These are phyloP conservation scores for Coprinopsis sp. DNA, from an alignment of 768 basidiomycete genomes.

Conservation along the genomic window DNA sequence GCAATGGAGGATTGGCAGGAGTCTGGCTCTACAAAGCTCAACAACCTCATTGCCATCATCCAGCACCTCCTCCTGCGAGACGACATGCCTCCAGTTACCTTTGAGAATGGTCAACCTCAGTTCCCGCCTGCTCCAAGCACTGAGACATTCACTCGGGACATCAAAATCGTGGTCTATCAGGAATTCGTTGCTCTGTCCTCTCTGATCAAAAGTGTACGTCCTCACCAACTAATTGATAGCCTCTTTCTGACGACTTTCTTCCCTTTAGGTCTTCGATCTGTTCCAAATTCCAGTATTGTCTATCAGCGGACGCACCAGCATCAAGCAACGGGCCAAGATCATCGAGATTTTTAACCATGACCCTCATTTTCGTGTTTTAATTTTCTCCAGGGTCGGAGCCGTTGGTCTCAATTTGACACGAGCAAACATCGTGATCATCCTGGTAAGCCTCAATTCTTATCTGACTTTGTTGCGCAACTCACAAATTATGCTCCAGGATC, in stretches of 20 bases:
- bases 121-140: constrained; percentile 10
- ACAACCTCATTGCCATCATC: constrained; percentile 11
- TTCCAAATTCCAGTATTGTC: background rate
- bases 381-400: constrained; percentile 21
- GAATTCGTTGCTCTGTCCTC: constrained; percentile 18
- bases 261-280: background rate
- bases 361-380: constrained; percentile 9
- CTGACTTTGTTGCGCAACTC: background rate
- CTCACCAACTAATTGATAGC: background rate
- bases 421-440: constrained; percentile 18
- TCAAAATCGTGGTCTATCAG: constrained; percentile 17
- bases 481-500: constrained; percentile 1
- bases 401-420: constrained; percentile 21
- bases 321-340: constrained; percentile 8
- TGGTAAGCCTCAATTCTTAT: constrained; percentile 14
- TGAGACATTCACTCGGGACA: background rate
- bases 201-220: constrained; percentile 17
- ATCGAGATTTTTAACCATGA: constrained; percentile 13
- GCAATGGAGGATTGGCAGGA: constrained; percentile 13
- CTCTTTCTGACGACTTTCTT: background rate
- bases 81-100: constrained; percentile 10
- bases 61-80: constrained; percentile 14
- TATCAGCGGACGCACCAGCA: constrained; percentile 14
- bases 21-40: constrained; percentile 17
- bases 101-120: constrained; percentile 12